Base-by-base conservation (phyloP, 257 asterid genomes). In the Cinchona pubescens region DNA sequence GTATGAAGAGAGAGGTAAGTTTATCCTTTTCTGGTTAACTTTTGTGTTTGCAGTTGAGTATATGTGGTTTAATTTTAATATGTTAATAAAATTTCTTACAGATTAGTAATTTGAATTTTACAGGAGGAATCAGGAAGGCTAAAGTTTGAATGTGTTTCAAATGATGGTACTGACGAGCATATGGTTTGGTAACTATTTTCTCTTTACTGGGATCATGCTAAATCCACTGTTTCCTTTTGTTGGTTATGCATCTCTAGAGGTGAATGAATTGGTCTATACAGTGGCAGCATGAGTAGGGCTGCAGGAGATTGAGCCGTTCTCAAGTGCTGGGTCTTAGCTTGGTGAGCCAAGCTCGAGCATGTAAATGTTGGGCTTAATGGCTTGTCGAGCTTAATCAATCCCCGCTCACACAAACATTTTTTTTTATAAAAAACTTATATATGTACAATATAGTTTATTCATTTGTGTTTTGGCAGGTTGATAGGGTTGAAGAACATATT, bases 61-160 rank as follows among this genome's bases (percentile, higher is more conserved):
- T 7, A 16, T 23, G 42, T 16, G 10, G 32, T 48, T 35, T 15
- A 35, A 40, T 5, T 45, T n/a, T 67, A 10, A 58, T 23, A 30
- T 56, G 63, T 10, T 51, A 30, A 14, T 72, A 23, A 37, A 72
- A 30, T 6, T 35, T 56, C n/a, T 72, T 75, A 30, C 29, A 19
- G 30, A 40, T 61, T 55, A 37, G 23, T 64, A 66, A 82, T 76
- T 48, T n/a, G 55, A 69, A 77, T 38, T 72, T 83, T 42, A 51
- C 92, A 95, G 99, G 99, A 95, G 87, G 97, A 89, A 86, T 85
- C 96, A 32, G 99, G 98, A 81, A 85, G 68, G 43, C 90, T 95
- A 77, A 91, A 87, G 82, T 95, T 95, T 71, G 94, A 83, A 21
- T 95, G 96, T 71, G 97, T 90, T 75, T 91, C 97, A 40, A 95